phyloP scores from a whole-genome alignment of 768 basidiomycete species.

The Tremella fuciformis region DNA sequence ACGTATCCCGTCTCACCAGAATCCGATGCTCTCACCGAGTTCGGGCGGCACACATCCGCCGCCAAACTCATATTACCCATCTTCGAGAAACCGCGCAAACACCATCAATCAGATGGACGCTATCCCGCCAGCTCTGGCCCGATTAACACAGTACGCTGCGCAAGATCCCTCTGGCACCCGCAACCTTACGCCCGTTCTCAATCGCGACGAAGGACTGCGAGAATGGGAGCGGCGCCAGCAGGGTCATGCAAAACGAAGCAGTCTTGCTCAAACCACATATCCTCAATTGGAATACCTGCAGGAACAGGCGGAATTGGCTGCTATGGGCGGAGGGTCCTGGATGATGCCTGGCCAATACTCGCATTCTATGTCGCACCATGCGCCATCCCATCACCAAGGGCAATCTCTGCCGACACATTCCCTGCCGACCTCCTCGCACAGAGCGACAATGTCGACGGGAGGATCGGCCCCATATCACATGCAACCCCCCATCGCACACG shows the following conservation, averaged over 20 bases:
- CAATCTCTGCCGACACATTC: background rate
- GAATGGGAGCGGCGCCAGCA: constrained; percentile 91
- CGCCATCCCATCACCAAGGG: constrained; percentile 7
- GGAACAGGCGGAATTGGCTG: constrained; percentile 69
- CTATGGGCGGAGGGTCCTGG: constrained; percentile 36
- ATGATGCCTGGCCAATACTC: constrained; percentile 38
- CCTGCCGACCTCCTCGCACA: constrained; percentile 8
- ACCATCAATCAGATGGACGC: constrained; percentile 88
- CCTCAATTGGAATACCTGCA: constrained; percentile 88
- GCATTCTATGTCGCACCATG: constrained; percentile 1
- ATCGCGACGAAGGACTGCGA: constrained; percentile 87
- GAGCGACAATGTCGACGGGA: constrained; percentile 15
- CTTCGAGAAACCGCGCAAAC: constrained; percentile 70
- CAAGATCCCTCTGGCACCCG: constrained; percentile 51
- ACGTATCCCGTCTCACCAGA: constrained; percentile 11
- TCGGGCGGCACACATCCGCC: constrained; percentile 57
- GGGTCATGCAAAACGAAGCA: constrained; percentile 51
- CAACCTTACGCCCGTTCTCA: constrained; percentile 82
- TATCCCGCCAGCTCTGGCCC: constrained; percentile 89
- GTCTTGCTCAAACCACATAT: constrained; percentile 64
- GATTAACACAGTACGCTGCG: constrained; percentile 80
- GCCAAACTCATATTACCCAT: constrained; percentile 62
- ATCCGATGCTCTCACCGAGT: constrained; percentile 19
- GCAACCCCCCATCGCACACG: constrained; percentile 40
- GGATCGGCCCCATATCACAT: constrained; percentile 28